Base-by-base conservation (phyloP, 352 stramenopile genomes). In the Phytopythium boreale region DNA sequence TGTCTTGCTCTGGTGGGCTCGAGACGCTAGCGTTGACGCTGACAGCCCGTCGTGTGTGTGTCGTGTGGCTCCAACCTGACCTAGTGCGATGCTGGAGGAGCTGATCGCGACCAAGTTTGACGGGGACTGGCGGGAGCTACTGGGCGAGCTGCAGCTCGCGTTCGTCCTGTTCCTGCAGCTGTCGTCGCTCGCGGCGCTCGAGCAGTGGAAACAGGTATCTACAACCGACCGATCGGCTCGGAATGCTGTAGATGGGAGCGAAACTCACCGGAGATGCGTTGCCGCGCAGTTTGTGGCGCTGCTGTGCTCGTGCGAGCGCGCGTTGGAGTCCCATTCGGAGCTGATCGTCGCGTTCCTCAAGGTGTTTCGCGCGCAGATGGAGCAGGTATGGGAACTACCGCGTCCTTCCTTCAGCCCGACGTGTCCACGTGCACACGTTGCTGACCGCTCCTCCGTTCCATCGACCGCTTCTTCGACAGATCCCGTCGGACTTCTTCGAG, bases 151-250 rank as follows among this genome's bases (percentile, higher is more conserved):
- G 61, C 93, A 98, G 71, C 69, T 98, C n/a, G 82, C 90, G 6
- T 98, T 98, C 64, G 58, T 98, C 15, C 57, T 98, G 5, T 98
- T 98, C 74, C 66, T 98, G 39, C 84, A 97, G 70, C 66, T 98
- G n/a, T 95, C 93, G 49, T 98, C 94, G 44, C 80, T 98, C 26
- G 72, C 83, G 17, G 95, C 93, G 4, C 75, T 98, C 43, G 82
- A 98, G 71, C 90, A 98, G 70, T 98, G 96, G 96, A 97, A 97
- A 64, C 79, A 94, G 81, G 80, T 91, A 56, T 39, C n/a, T n/a
- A n/a, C n/a, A n/a, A n/a, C n/a, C n/a, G n/a, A n/a, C n/a, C n/a
- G 31, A 27, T 22, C 24, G 27, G 24, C 8, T 8, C 47, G 29
- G 7, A n/a, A 43, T 43, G 39, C 31, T 41, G 10, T 43, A 51